Base-by-base conservation (phyloP, 306 rosid genomes). In the Vigna trinervia region DNA sequence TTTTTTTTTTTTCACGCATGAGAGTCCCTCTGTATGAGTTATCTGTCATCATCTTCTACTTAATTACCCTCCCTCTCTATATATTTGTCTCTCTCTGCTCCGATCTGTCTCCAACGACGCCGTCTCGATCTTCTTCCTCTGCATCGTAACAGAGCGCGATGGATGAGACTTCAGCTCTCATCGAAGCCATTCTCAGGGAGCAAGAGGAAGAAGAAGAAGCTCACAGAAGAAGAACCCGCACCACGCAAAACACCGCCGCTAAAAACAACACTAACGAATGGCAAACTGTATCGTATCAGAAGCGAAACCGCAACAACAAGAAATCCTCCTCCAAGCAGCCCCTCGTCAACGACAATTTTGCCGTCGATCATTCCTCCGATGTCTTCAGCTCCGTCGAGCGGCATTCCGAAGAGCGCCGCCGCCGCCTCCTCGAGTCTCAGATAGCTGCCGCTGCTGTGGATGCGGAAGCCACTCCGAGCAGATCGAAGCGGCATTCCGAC, bases 111-210 rank as follows among this genome's bases (percentile, higher is more conserved):
- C 36, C 54, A 47, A 38, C 48, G 57, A 45, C 5, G 6, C 60
- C 45, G 22, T 45, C 12, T 48, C 12, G 61, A 69, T 52, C 68
- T 2, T 46, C 57, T 19, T 63, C 69, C 17, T 61, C 28, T 50
- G 12, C 46, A 41, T 41, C 46, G 46, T 41, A 17, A 12, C 3
- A 32, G 20, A 11, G 12, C 45, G 10, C 17, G 12, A 90, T 86
- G 96, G 96, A 90, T 81, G 91, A 88, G 66, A 86, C 83, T 84
- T 84, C 86, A 17, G 93, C 93, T 46, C 30, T 84, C n/a, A 89
- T 89, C n/a, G 88, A 84, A 81, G 78, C 86, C 11, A 86, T 91
- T 85, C 91, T 84, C 12, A 77, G 81, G 43, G 91, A 85, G 73
- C 87, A 86, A 41, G 90, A 84, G 67, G 88, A 84, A 13, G 84